phyloP scores from a whole-genome alignment of 768 basidiomycete genomes.

The Leccinum olivaceopallidum region DNA sequence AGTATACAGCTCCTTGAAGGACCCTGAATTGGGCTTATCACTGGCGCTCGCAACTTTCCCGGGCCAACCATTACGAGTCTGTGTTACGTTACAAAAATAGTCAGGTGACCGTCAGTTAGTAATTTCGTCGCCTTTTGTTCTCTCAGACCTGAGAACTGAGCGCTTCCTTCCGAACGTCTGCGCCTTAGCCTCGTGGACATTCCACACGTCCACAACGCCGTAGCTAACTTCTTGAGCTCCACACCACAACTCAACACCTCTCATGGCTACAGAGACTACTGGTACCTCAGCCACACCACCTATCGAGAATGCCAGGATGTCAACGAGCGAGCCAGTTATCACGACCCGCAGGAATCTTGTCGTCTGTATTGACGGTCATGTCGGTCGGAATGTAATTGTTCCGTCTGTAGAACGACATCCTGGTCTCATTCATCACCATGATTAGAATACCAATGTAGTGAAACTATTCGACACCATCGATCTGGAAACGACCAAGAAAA shows the following conservation, averaged over 20 bases:
- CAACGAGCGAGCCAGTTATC: background rate
- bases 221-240: background rate
- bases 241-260: background rate
- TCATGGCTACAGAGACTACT: background rate
- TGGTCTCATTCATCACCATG: background rate
- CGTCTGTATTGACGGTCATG: background rate
- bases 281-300: background rate
- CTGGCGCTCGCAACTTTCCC: no score
- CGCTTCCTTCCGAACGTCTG: no score
- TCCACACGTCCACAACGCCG: background rate
- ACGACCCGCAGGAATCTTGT: background rate
- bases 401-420: background rate
- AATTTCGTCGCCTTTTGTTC: no score
- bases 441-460: background rate
- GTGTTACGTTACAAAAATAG: no score
- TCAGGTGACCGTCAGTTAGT: no score
- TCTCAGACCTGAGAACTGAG: no score
- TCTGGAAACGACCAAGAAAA: background rate
- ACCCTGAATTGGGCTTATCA: no score
- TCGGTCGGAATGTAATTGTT: background rate
- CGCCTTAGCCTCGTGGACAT: background rate
- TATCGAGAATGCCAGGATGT: background rate
- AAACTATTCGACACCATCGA: background rate
- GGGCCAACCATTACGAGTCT: no score
- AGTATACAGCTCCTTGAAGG: no score